phyloP scores from a whole-genome alignment of 208 protist genomes.

The Crithidia thermophila region DNA sequence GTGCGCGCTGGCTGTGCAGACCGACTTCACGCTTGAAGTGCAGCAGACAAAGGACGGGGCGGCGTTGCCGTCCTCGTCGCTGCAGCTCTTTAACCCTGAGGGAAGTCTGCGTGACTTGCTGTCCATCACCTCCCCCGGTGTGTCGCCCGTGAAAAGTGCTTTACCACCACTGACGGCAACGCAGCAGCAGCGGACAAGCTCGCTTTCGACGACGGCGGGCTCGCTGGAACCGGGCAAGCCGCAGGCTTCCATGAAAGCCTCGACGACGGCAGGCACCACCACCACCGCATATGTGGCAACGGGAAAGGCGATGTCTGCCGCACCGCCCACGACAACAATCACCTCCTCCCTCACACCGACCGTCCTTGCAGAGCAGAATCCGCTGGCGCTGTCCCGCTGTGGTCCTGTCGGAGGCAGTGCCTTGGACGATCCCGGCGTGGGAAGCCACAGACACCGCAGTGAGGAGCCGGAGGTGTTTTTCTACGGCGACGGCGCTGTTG shows the following conservation, averaged over 20 bases:
- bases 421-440: not conserved
- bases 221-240: no score
- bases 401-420: not conserved
- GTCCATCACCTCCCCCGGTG: no score
- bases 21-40: not conserved
- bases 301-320: not conserved
- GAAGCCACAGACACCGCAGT: no score
- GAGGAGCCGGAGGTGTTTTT: conserved; percentile 10
- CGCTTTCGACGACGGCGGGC: no score
- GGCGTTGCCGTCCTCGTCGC: not conserved
- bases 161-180: no score
- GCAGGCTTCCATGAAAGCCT: no score
- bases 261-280: no score
- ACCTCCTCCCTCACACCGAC: conserved; percentile 28
- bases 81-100: conserved; percentile 26
- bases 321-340: not conserved
- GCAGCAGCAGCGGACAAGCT: not conserved
- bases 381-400: conserved; percentile 23
- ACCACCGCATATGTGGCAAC: no score
- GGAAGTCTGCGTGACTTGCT: not conserved
- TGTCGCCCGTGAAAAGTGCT: no score
- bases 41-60: not conserved
- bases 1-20: conserved; percentile 22
- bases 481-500: not conserved
- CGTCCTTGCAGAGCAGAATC: conserved; percentile 12